Evolutionary conservation across 208 protist genomes (phyloP).

Genomic region (Endotrypanum monterogeii): DNA sequence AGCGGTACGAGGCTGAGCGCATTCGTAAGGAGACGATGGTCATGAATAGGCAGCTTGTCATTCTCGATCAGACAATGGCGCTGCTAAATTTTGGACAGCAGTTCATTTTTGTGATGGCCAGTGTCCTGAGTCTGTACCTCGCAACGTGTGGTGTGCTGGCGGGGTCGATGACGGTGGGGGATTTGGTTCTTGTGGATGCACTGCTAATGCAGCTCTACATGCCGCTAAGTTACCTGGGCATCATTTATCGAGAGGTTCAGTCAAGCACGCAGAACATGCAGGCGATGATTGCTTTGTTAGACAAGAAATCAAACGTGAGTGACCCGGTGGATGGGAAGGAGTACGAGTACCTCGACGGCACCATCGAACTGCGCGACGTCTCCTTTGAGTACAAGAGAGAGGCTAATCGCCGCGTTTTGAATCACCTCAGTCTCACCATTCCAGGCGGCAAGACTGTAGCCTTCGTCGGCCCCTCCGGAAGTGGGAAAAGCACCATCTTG

Average conservation of each 20-base stretch:
- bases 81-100: conserved; percentile 95
- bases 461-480: conserved; percentile 94
- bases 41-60: conserved; percentile 84
- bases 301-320: conserved; percentile 51
- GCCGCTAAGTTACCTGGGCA: conserved; percentile 97
- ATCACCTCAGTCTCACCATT: conserved; percentile 86
- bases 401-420: conserved; percentile 53
- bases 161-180: conserved; percentile 92
- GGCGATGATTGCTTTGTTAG: conserved; percentile 90
- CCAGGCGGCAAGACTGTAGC: conserved; percentile 89
- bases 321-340: conserved; percentile 59
- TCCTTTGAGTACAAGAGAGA: conserved; percentile 80
- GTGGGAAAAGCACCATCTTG: conserved; percentile 95
- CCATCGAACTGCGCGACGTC: conserved; percentile 90
- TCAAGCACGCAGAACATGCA: conserved; percentile 95
- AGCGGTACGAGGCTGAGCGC: conserved; percentile 80
- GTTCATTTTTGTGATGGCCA: conserved; percentile 91
- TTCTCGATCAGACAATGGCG: conserved; percentile 87
- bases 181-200: conserved; percentile 94
- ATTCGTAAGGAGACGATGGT: conserved; percentile 66
- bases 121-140: conserved; percentile 80
- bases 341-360: conserved; percentile 72
- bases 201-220: conserved; percentile 96
- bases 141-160: conserved; percentile 79
- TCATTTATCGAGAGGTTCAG: conserved; percentile 94